These are phyloP conservation scores for Protea cynaroides DNA, from an alignment of 164 flowering plant genomes.

Conservation along the genomic window DNA sequence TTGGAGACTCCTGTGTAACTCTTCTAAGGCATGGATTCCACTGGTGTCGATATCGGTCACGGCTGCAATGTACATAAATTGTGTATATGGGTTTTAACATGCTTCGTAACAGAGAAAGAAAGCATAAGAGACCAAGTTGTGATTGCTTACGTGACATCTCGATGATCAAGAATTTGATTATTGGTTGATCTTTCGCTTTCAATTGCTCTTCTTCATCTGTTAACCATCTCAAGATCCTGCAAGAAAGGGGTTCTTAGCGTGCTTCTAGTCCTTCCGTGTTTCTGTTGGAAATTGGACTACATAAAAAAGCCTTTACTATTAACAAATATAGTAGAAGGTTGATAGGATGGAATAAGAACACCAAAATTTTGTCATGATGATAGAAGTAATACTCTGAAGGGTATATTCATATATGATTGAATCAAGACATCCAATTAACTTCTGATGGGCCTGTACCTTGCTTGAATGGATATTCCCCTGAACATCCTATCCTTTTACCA, in stretches of 20 bases:
- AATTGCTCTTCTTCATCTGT: slow-evolving; percentile 55
- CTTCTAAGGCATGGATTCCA: slow-evolving; percentile 81
- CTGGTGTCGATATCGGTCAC: slow-evolving; percentile 90
- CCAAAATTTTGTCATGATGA: too few relatives aligned
- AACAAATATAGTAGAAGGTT: background rate
- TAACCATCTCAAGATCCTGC: slow-evolving; percentile 77
- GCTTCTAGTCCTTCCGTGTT: background rate
- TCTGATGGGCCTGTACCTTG: too few relatives aligned
- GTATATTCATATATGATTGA: too few relatives aligned
- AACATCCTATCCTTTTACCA: too few relatives aligned
- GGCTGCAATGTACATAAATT: slow-evolving; percentile 37
- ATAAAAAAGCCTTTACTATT: background rate
- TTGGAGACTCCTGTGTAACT: slow-evolving; percentile 47
- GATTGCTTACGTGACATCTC: slow-evolving; percentile 76
- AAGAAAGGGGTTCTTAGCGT: slow-evolving; percentile 2
- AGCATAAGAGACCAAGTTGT: too few relatives aligned
- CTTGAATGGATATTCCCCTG: too few relatives aligned
- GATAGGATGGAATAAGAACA: too few relatives aligned
- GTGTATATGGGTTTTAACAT: background rate
- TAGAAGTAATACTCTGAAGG: too few relatives aligned
- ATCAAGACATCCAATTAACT: too few relatives aligned
- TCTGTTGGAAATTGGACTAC: background rate
- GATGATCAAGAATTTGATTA: slow-evolving; percentile 53
- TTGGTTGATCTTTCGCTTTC: slow-evolving; percentile 24
- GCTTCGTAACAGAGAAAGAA: background rate